Base-by-base conservation (phyloP, 2,329 filamentous ascomycete species). In the Stachybotrys chartarum region DNA sequence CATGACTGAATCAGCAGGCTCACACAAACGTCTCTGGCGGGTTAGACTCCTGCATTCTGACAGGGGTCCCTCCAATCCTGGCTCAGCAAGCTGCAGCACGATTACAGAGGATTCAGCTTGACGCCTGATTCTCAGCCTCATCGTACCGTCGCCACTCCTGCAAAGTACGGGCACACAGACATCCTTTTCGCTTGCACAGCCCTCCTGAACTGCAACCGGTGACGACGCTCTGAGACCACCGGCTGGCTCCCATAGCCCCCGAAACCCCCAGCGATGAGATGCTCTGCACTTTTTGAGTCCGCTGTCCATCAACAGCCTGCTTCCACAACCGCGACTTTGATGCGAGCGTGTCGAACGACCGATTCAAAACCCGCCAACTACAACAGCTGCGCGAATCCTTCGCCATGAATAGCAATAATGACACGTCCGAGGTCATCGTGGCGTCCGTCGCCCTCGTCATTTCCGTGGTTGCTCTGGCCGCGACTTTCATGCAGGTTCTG, bases 401-500 rank as follows among this genome's bases (percentile, higher is more conserved):
- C 45, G 50, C 32, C 12, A 59, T 55, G 50, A 4, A 4, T 24
- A 30, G 47, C 7, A 49, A 49, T 30, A 53, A 55, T 2, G 54
- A 63, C 52, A 57, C 62, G 30, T 60, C 66, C 14, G 72, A 74
- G 56, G 66, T 73, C 32, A 60, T 68, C 11, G 68, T 79, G 48
- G 75, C 75, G 57, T 58, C 70, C 24, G 74, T 74, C 24, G 78
- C 78, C 47, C 69, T 80, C 32, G 63, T 77, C 39, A 66, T 80
- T 45, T 79, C 78, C 6, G 62, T 79, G 7, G 66, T 80, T 7
- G 78, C 78, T 16, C 63, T 80, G 3, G 51, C 70, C 8, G 75
- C 75, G 1, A 75, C 77, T 1, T 62, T 73, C 11, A 68, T 78
- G 58, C 78, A 80, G 59, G 75, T 79, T 10, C 62, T 76, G 32